phyloP scores from a whole-genome alignment of 768 basidiomycete species.

The Pholiota conissans region DNA sequence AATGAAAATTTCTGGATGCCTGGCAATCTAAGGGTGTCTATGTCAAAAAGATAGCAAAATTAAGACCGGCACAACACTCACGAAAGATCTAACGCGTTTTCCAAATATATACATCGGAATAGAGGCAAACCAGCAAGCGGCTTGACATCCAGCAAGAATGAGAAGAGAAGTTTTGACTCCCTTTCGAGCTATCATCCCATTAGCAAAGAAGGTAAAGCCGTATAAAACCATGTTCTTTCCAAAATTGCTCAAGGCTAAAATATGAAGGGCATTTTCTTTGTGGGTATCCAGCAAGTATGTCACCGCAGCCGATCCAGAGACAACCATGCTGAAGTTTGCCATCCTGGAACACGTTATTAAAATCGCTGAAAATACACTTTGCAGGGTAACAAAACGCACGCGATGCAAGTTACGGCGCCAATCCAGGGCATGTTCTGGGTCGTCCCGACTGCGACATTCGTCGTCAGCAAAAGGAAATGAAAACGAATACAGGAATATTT shows the following conservation, averaged over 20 bases:
- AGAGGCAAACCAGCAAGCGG: constrained; percentile 39
- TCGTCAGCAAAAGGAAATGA: background rate
- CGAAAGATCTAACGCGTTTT: constrained; percentile 41
- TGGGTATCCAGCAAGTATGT: constrained; percentile 49
- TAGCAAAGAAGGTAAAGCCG: constrained; percentile 43
- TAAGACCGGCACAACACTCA: constrained; percentile 21
- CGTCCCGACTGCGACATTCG: constrained; percentile 38
- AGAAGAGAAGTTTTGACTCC: constrained; percentile 40
- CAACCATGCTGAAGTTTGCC: constrained; percentile 44
- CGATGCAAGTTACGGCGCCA: constrained; percentile 40
- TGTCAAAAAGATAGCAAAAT: background rate
- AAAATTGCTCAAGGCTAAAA: constrained; percentile 43
- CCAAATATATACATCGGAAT: constrained; percentile 46
- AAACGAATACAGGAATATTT: background rate
- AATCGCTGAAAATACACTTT: background rate
- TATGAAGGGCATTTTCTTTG: constrained; percentile 38
- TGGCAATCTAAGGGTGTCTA: constrained; percentile 26
- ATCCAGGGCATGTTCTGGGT: constrained; percentile 45
- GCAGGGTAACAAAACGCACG: constrained; percentile 17
- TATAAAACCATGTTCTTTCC: constrained; percentile 46
- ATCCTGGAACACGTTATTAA: constrained; percentile 24
- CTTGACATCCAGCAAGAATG: constrained; percentile 39
- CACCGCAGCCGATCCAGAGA: constrained; percentile 40
- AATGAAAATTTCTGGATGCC: constrained; percentile 25
- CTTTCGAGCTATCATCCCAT: constrained; percentile 35